Conservation (phyloP, 2,329 filamentous ascomycete species). For the Exophiala dermatitidis region DNA sequence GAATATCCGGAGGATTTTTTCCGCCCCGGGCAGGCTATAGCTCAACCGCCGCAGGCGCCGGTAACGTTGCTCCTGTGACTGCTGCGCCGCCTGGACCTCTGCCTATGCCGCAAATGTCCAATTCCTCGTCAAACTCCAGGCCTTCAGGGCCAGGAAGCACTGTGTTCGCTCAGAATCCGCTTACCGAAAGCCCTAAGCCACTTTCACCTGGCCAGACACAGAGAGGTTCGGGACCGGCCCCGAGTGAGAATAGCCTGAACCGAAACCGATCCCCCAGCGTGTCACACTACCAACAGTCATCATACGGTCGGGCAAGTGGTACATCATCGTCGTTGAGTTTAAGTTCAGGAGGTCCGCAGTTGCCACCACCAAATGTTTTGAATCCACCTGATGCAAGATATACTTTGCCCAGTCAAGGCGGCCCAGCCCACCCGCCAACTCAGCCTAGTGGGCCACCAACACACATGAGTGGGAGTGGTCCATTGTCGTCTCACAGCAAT, state of each 20-base stretch:
- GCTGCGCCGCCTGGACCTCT: conserved; percentile 41
- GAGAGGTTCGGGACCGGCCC: conserved; percentile 33
- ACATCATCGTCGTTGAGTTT: conserved; percentile 30
- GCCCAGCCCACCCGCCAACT: conserved; percentile 31
- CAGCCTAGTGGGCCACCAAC: conserved; percentile 32
- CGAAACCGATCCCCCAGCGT: conserved; percentile 41
- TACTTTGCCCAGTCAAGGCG: conserved; percentile 35
- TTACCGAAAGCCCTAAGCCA: conserved; percentile 84
- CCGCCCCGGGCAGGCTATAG: conserved; percentile 55
- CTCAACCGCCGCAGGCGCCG: conserved; percentile 43
- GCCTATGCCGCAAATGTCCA: conserved; percentile 35
- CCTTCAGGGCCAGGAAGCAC: conserved; percentile 40
- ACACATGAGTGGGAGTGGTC: conserved; percentile 30
- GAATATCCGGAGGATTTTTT: conserved; percentile 51
- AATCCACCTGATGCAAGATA: conserved; percentile 39
- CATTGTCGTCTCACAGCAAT: conserved; percentile 28
- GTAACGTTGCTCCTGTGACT: conserved; percentile 37
- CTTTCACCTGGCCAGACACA: conserved; percentile 44
- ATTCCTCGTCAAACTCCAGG: conserved; percentile 36
- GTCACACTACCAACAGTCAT: conserved; percentile 36
- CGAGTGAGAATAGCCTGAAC: conserved; percentile 33
- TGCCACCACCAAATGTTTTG: conserved; percentile 39
- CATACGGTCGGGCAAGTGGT: conserved; percentile 25
- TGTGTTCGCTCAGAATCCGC: conserved; percentile 63
- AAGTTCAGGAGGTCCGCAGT: conserved; percentile 37